A percentile compares a stretch with the other conserved stretches of the same genome.
Conservation (phyloP, 1,284 basidiomycete species). For the Wallemia mellicola region DNA sequence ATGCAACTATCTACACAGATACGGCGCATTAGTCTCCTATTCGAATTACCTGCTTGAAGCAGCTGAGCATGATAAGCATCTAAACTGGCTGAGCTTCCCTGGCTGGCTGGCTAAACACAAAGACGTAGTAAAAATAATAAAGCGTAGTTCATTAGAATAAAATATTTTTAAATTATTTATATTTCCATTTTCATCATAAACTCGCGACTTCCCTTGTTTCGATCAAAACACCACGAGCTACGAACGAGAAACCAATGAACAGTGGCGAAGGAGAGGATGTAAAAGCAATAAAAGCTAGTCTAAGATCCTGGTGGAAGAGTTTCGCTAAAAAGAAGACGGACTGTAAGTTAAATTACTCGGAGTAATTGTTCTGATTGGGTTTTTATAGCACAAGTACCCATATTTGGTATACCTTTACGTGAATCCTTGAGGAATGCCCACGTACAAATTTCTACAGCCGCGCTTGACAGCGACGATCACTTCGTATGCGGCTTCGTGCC, state of each 20-base stretch:
- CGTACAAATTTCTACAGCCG: conserved; percentile 81
- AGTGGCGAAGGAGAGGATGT: background rate
- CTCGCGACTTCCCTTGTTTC: too few species aligned
- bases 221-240: background rate
- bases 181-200: background rate
- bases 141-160: background rate
- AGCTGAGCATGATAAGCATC: conserved; percentile 13
- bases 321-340: background rate
- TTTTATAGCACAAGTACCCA: conserved; percentile 10
- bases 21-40: conserved; percentile 76
- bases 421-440: conserved; percentile 61
- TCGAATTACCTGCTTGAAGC: conserved; percentile 80
- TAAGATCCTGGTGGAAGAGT: background rate
- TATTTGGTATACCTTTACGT: conserved; percentile 60
- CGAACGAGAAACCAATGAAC: background rate
- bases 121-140: conserved; percentile 26
- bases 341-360: background rate
- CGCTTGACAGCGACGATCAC: conserved; percentile 35
- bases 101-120: conserved; percentile 51
- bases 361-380: background rate
- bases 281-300: background rate
- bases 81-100: conserved; percentile 29
- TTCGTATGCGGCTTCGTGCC: conserved; percentile 86
- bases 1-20: conserved; percentile 23
- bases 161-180: background rate